Conservation (phyloP, 2,329 filamentous ascomycete species). For the Ustilaginoidea virens region DNA sequence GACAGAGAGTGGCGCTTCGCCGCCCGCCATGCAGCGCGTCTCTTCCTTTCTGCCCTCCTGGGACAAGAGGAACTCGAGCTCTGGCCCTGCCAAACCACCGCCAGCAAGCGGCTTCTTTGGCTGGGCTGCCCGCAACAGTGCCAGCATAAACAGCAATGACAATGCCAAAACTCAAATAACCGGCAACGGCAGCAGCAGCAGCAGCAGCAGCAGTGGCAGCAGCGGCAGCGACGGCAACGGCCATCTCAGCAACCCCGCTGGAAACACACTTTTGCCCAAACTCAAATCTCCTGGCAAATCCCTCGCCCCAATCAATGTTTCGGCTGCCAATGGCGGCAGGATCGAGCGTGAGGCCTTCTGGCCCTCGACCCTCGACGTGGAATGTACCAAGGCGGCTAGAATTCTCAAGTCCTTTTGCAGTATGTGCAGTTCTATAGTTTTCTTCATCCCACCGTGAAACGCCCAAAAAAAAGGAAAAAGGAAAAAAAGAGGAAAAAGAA, state of each 20-base stretch:
- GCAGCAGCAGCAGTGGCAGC: neutral
- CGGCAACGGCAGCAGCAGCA: too few species aligned
- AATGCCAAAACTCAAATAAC: too few species aligned
- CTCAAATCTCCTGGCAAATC: slow-evolving; percentile 8
- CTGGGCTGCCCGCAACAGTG: slow-evolving; percentile 34
- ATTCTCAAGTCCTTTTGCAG: slow-evolving; percentile 86
- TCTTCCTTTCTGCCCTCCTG: slow-evolving; percentile 28
- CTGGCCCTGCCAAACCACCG: slow-evolving; percentile 13
- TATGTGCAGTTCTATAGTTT: slow-evolving; percentile 19
- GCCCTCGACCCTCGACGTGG: slow-evolving; percentile 72
- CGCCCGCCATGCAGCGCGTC: slow-evolving; percentile 26
- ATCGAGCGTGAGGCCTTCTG: slow-evolving; percentile 55
- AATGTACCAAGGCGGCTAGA: slow-evolving; percentile 80
- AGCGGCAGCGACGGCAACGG: neutral
- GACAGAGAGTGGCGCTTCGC: slow-evolving; percentile 18
- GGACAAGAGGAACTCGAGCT: slow-evolving; percentile 25
- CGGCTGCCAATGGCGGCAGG: slow-evolving; percentile 16
- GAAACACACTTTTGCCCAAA: too few species aligned
- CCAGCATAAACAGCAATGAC: slow-evolving; percentile 8
- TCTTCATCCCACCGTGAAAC: too few species aligned
- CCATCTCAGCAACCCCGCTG: neutral
- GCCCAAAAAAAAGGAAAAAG: too few species aligned
- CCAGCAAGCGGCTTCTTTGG: slow-evolving; percentile 23
- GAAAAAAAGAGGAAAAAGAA: too few species aligned
- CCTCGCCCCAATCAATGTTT: slow-evolving; percentile 19